Conservation (phyloP, 495 filamentous ascomycete genomes). For the Xylona heveae region DNA sequence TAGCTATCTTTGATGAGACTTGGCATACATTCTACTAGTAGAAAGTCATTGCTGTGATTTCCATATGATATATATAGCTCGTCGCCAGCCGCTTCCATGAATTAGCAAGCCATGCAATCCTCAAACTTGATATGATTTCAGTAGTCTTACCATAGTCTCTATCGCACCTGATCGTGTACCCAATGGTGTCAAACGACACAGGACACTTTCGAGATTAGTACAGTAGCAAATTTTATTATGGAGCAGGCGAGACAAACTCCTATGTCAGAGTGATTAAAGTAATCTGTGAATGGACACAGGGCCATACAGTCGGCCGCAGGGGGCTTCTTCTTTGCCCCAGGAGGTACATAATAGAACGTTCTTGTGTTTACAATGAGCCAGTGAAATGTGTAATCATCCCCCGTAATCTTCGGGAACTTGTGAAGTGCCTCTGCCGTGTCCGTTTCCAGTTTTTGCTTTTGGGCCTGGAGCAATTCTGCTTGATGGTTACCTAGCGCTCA, state of each 20-base stretch:
- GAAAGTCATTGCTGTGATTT: constrained; percentile 56
- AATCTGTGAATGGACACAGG: constrained; percentile 67
- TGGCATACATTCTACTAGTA: constrained; percentile 48
- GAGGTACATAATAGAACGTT: constrained; percentile 51
- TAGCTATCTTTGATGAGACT: constrained; percentile 5
- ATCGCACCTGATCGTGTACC: constrained; percentile 38
- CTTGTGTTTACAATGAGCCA: constrained; percentile 76
- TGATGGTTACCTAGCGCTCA: background rate
- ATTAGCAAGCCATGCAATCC: background rate
- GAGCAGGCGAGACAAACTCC: constrained; percentile 15
- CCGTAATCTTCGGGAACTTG: constrained; percentile 29
- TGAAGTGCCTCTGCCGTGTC: constrained; percentile 34
- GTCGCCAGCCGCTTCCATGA: constrained; percentile 26
- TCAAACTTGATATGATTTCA: background rate
- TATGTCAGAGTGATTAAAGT: constrained; percentile 59
- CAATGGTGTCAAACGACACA: constrained; percentile 32
- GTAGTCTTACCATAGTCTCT: constrained; percentile 28
- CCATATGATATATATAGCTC: constrained; percentile 72
- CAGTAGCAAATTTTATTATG: constrained; percentile 7
- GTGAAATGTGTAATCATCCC: constrained; percentile 37
- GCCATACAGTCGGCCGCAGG: constrained; percentile 50
- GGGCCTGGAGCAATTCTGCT: constrained; percentile 29
- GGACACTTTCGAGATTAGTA: constrained; percentile 25
- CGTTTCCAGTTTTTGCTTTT: constrained; percentile 35
- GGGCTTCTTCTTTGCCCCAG: constrained; percentile 19